A percentile compares a stretch with the other conserved stretches of the same genome.
These are phyloP conservation scores for Quillaja saponaria DNA, from an alignment of 306 rosid species.

Conservation along the genomic window DNA sequence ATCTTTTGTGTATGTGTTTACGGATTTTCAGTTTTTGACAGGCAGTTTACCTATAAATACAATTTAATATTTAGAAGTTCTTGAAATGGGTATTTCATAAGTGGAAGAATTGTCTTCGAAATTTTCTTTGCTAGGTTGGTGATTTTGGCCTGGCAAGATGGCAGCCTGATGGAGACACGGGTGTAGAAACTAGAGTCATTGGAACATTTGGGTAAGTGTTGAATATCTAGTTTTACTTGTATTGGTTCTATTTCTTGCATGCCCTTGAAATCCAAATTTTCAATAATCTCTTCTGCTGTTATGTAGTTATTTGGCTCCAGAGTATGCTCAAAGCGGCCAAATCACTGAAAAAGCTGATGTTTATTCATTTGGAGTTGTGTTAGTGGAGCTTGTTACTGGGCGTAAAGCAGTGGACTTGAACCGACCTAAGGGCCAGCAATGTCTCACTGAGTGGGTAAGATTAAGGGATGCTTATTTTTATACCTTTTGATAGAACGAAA, in stretches of 20 bases:
- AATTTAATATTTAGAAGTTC: slow-evolving; percentile 20
- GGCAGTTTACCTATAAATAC: not conserved
- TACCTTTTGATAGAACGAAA: not conserved
- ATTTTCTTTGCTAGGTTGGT: slow-evolving; percentile 66
- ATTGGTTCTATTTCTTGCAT: not conserved
- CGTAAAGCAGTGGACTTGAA: slow-evolving; percentile 95
- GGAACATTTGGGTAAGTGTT: slow-evolving; percentile 90
- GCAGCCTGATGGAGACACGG: slow-evolving; percentile 98
- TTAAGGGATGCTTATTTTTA: slow-evolving; percentile 6
- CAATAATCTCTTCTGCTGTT: slow-evolving; percentile 17
- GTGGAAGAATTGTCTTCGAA: slow-evolving; percentile 23
- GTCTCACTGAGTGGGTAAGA: slow-evolving; percentile 96
- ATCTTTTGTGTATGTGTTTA: too few relatives aligned
- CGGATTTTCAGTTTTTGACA: slow-evolving; percentile 13
- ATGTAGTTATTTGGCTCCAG: slow-evolving; percentile 94
- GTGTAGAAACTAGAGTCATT: slow-evolving; percentile 94
- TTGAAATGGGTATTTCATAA: slow-evolving; percentile 22
- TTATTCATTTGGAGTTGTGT: slow-evolving; percentile 93
- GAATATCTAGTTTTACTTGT: not conserved
- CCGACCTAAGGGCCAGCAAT: slow-evolving; percentile 94
- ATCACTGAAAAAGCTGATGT: slow-evolving; percentile 98
- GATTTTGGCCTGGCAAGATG: slow-evolving; percentile 99
- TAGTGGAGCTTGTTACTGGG: slow-evolving; percentile 92
- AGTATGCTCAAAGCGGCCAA: slow-evolving; percentile 97
- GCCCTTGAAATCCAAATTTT: slow-evolving; percentile 18